Base-by-base conservation (phyloP, 805 yeast species). In the Starmerella stigmatis region DNA sequence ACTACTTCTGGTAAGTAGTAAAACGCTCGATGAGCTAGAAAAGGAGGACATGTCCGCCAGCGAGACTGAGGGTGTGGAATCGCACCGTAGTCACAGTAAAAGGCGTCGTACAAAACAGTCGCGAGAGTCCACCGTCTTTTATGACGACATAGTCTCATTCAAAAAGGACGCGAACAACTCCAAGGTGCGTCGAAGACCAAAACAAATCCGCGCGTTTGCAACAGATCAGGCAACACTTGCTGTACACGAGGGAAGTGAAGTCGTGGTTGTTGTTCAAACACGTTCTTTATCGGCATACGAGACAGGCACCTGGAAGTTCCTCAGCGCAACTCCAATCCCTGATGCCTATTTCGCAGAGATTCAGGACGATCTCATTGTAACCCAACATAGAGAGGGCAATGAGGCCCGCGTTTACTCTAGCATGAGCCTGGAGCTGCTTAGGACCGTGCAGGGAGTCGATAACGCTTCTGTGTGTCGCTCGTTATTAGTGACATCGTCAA, bases 181-280 rank as follows among this genome's bases (percentile, higher is more conserved):
- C 15, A 16, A 30, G 15, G 6, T 29, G 31, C 20, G 23, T 29
- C 34, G 19, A 11, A 16, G 41, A 21, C 29, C 30, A n/a, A 36
- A 25, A n/a, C 40, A 23, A 15, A 15, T 38, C 25, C 45, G 45
- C 19, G 45, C 41, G 13, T 22, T 41, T 7, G 45, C 41, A 8
- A 36, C 33, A 5, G 43, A 34, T 13, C 45, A 46, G 34, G 43
- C 43, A n/a, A 47, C 47, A 6, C 35, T 47, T 17, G 50, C 50
- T 3, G 45, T 44, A 2, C 19, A 31, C 22, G 45, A 35, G n/a
- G 9, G n/a, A 33, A 37, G 23, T 21, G 25, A 34, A 17, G 10
- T 26, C 22, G 22, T 44, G 12, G 25, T 45, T 13, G 36, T 36
- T 20, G 51, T 48, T 15, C 51, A 48, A 28, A 37, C 41, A 23